Evolutionary conservation across 768 basidiomycete species (phyloP).

Genomic region (Mycena metata): DNA sequence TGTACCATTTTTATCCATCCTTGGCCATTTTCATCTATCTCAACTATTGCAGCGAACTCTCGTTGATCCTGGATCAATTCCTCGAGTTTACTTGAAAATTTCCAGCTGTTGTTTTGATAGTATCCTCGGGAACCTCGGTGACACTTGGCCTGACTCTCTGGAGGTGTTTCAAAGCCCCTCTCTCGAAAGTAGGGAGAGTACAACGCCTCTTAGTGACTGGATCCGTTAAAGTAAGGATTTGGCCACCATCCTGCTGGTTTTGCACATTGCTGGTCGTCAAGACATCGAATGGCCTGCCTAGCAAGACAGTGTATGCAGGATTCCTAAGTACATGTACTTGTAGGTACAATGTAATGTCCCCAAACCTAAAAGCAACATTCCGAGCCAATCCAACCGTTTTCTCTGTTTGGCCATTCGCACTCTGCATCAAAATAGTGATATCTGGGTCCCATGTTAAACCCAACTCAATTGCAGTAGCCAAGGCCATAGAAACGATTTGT

Average conservation of each 20-base stretch:
- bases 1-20: no score
- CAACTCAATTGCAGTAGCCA: background rate
- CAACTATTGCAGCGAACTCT: background rate
- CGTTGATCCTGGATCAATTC: conserved; percentile 6
- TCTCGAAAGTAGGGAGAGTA: no score
- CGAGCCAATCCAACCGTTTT: background rate
- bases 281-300: background rate
- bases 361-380: background rate
- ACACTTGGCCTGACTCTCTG: no score
- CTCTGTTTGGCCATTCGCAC: background rate
- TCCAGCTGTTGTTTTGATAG: background rate
- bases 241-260: background rate
- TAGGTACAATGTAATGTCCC: background rate
- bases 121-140: no score
- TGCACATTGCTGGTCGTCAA: background rate
- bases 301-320: background rate
- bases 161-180: no score
- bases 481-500: background rate
- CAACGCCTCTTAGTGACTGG: no score
- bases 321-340: background rate
- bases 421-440: background rate
- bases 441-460: background rate
- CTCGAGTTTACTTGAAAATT: conserved; percentile 3
- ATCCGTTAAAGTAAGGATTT: no score
- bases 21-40: background rate